Evolutionary conservation across 495 filamentous ascomycete genomes (phyloP).

Genomic region (Aspergillus saccharolyticus): DNA sequence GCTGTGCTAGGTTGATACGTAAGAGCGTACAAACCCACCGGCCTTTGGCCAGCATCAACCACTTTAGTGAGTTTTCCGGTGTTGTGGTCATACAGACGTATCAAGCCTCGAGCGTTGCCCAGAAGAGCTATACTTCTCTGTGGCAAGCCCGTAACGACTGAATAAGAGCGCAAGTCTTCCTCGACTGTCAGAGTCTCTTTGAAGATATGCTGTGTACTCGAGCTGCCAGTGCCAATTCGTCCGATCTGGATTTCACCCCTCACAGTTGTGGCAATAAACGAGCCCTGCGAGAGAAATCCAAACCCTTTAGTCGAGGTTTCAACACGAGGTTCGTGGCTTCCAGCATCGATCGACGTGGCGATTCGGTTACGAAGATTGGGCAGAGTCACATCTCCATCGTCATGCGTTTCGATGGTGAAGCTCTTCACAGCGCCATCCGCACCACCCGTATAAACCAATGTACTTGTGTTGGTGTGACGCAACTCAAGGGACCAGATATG

Average conservation of each 20-base stretch:
- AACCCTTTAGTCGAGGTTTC: constrained; percentile 48
- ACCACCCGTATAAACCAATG: constrained; percentile 72
- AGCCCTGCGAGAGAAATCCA: constrained; percentile 54
- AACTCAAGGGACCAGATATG: constrained; percentile 80
- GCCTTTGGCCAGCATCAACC: constrained; percentile 20
- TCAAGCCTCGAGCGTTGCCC: constrained; percentile 25
- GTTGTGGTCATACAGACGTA: constrained; percentile 35
- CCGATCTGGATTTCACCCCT: constrained; percentile 58
- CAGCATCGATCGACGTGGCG: not conserved
- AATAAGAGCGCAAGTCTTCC: constrained; percentile 30
- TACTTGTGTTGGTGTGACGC: constrained; percentile 17
- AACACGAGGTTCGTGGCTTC: constrained; percentile 1
- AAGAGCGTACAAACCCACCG: constrained; percentile 25
- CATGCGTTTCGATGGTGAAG: constrained; percentile 17
- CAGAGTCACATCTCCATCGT: constrained; percentile 10
- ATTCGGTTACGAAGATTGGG: constrained; percentile 14
- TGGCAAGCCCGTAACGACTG: constrained; percentile 25
- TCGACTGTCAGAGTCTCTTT: constrained; percentile 30
- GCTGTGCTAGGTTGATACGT: constrained; percentile 13
- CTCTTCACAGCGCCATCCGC: constrained; percentile 63
- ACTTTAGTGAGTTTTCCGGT: constrained; percentile 25
- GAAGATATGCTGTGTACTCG: constrained; percentile 13
- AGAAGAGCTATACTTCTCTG: constrained; percentile 33
- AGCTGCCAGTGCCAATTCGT: constrained; percentile 11
- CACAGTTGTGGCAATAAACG: constrained; percentile 54